These are phyloP conservation scores for Fremontodendron californicum DNA, from an alignment of 345 rosid species.

Conservation along the genomic window DNA sequence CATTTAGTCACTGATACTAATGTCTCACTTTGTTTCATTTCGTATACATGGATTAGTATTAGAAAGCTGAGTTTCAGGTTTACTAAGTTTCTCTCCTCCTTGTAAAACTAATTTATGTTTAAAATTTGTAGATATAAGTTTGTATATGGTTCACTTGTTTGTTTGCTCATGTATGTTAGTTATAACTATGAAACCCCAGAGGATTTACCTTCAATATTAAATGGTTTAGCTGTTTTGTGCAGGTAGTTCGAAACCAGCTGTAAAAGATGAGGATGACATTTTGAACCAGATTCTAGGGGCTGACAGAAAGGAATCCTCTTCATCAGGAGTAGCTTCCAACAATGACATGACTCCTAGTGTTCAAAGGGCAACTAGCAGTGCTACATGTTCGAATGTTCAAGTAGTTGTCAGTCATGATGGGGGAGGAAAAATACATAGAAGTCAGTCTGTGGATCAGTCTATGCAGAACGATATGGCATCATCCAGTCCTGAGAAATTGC, in stretches of 20 bases:
- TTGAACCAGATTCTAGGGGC: constrained; percentile 57
- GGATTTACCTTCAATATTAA: not conserved
- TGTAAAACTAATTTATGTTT: not conserved
- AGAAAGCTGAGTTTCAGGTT: not conserved
- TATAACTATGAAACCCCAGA: not conserved
- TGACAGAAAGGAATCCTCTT: constrained; percentile 51
- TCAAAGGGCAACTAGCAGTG: constrained; percentile 39
- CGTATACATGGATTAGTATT: not conserved
- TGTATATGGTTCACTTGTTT: not conserved
- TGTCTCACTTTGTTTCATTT: not conserved
- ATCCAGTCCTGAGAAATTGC: constrained; percentile 58
- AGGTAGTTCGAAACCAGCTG: constrained; percentile 45
- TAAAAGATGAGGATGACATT: constrained; percentile 58
- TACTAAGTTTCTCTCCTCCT: not conserved
- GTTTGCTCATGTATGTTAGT: not conserved
- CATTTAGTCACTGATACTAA: not conserved
- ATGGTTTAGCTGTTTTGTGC: constrained; percentile 21
- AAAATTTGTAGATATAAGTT: not conserved
- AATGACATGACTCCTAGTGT: constrained; percentile 24
- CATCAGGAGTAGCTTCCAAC: constrained; percentile 31
- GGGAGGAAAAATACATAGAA: constrained; percentile 18
- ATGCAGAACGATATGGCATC: constrained; percentile 28
- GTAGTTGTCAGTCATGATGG: constrained; percentile 28
- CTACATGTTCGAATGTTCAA: constrained; percentile 28
- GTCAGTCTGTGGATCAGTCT: constrained; percentile 25